Evolutionary conservation across 2,329 filamentous ascomycete genomes (phyloP), one percentile per base, ranked within the genome.

Genomic region (Colletotrichum sp.): DNA sequence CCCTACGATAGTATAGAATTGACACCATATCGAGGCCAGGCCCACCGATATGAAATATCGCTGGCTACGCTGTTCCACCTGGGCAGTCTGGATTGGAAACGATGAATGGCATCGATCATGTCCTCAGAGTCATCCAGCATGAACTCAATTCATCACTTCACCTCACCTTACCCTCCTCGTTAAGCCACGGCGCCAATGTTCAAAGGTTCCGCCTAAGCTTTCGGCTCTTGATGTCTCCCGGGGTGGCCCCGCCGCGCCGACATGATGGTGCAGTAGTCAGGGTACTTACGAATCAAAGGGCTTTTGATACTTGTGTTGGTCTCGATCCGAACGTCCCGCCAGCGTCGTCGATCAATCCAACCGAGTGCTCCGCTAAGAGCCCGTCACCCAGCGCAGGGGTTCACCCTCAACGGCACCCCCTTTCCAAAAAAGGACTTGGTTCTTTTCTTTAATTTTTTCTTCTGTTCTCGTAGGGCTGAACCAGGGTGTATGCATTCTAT

Each of bases 271-370:
- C 68, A 75, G 72, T 16, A 64, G 61, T 25, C 9, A n/a, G 11
- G 44, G 44, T 48, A 48, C 44, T 48, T 48, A 22, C 44, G 52
- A 25, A 57, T n/a, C 28, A 34, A 61, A 32, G 27, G 28, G 25
- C 64, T 55, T 65, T 65, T 48, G 72, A 60, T 48, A 71, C 72
- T 22, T 66, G 60, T 60, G 60, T 59, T 71, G 71, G 48, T 67
- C 28, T 74, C 72, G 34, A 74, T 71, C 72, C 72, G 72, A 74
- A 65, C 72, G 61, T 74, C 60, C 48, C 68, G 68, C 72, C 60
- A 36, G 34, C 52, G 68, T 74, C 39, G 69, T 75, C 73, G 73
- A 75, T 75, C 73, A 72, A 63, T 27, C 39, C 30, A 44, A 15
- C 32, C 39, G 71, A 57, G 16, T 59, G 63, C 63, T 75, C 73